phyloP scores from a whole-genome alignment of 805 yeast genomes.

The Candida insectorum region DNA sequence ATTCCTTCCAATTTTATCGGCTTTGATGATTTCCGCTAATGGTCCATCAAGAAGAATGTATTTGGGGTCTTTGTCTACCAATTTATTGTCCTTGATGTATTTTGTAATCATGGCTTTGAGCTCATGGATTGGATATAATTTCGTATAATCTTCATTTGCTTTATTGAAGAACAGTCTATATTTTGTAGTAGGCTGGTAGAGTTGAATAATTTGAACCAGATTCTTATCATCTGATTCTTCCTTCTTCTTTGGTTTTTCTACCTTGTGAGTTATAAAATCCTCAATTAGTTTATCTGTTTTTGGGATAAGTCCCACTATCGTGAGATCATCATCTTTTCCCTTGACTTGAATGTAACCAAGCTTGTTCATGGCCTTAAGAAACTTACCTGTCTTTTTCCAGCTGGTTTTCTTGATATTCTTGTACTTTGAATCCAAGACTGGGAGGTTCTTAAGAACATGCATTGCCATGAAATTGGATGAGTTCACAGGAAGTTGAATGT shows the following conservation, averaged over 20 bases:
- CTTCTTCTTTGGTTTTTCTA: constrained; percentile 14
- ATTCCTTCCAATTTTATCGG: constrained; percentile 36
- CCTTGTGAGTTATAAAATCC: constrained; percentile 62
- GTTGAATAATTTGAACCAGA: constrained; percentile 29
- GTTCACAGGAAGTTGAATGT: constrained; percentile 60
- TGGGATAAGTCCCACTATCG: constrained; percentile 49
- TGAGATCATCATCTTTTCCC: constrained; percentile 82
- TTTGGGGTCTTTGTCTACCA: constrained; percentile 55
- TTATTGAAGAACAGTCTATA: constrained; percentile 46
- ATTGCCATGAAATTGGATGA: constrained; percentile 75
- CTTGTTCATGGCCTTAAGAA: constrained; percentile 83
- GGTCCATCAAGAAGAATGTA: constrained; percentile 53
- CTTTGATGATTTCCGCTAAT: constrained; percentile 40
- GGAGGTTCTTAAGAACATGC: constrained; percentile 69
- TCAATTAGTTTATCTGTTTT: constrained; percentile 46
- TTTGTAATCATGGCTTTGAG: constrained; percentile 49
- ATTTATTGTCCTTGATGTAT: constrained; percentile 52
- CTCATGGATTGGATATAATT: constrained; percentile 52
- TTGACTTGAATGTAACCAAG: constrained; percentile 62
- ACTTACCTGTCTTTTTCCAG: constrained; percentile 88
- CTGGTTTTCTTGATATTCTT: constrained; percentile 74
- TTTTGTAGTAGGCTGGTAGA: constrained; percentile 56
- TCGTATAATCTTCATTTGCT: constrained; percentile 30
- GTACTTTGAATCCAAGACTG: constrained; percentile 51
- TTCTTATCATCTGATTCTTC: constrained; percentile 13